Evolutionary conservation across 2,329 filamentous ascomycete species (phyloP).

Genomic region (Arthrinium phaeospermum): DNA sequence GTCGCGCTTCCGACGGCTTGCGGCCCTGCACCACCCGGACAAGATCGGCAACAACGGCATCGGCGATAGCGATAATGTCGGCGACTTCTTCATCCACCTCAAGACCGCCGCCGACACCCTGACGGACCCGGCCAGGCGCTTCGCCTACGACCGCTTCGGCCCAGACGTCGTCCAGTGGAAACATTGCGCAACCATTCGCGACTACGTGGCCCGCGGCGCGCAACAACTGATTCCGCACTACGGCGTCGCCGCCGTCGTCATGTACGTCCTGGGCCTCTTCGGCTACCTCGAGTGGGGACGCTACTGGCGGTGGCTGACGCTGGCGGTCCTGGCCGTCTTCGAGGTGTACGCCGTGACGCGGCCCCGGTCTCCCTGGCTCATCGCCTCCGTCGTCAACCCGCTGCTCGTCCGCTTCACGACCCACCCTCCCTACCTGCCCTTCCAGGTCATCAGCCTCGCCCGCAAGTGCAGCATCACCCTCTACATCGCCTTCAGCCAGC

Average conservation of each 20-base stretch:
- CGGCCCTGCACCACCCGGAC: conserved; percentile 80
- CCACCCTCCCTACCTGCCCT: conserved; percentile 76
- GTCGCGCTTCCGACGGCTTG: conserved; percentile 80
- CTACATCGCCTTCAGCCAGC: conserved; percentile 83
- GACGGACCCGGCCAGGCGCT: conserved; percentile 75
- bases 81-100: conserved; percentile 75
- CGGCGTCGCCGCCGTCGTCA: conserved; percentile 56
- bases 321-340: conserved; percentile 58
- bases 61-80: conserved; percentile 35
- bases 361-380: conserved; percentile 54
- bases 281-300: conserved; percentile 72
- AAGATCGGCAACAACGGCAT: conserved; percentile 62
- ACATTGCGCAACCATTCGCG: conserved; percentile 69
- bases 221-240: conserved; percentile 67
- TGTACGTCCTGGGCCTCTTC: conserved; percentile 66
- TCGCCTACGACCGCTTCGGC: conserved; percentile 90
- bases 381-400: conserved; percentile 52
- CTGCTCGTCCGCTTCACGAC: conserved; percentile 44
- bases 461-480: conserved; percentile 78
- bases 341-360: conserved; percentile 64
- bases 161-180: conserved; percentile 72
- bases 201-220: conserved; percentile 73
- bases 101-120: conserved; percentile 85
- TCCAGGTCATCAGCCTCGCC: conserved; percentile 78
- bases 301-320: conserved; percentile 68